Base-by-base conservation (phyloP, 306 rosid species). In the Benincasa hispida region DNA sequence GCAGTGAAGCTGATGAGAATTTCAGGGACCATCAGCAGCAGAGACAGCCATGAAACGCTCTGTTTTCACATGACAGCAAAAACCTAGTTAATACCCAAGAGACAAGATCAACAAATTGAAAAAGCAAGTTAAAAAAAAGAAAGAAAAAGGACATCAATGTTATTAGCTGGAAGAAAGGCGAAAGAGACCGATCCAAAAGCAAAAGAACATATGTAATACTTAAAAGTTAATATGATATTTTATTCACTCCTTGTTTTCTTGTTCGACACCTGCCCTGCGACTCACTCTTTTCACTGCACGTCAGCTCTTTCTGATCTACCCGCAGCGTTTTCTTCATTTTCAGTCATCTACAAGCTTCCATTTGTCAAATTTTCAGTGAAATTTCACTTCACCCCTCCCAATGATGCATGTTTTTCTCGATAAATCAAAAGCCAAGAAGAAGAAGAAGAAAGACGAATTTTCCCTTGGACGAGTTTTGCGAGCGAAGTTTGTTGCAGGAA, bases 201-300 rank as follows among this genome's bases (percentile, higher is more conserved):
- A 39, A 51, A 57, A 41, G 60, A n/a, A 13, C 37, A 73, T 69
- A 30, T 28, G 42, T 28, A 5, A 30, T 30, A 1, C 82, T 60
- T 79, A 27, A 45, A 42, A 53, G 51, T 7, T 69, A 82, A 79
- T 7, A 63, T 63, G 48, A 63, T 19, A 30, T 53, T 74, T 48
- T 73, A 24, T 53, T 32, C 32, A 53, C 25, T 78, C 53, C 80
- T 45, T 77, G 79, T 7, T 81, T 82, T 81, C 13, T 47, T 18
- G 35, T 12, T 76, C 19, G 89, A 88, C 96, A 87, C 87, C 85
- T 88, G 91, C 82, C 86, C 86, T 67, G 1, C 30, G 41, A 25
- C 45, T 59, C 80, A 68, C 84, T 77, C 81, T 25, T 68, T 50
- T 79, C 78, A 78, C 80, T 30, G 83, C 90, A 83, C 89, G 86